Evolutionary conservation across 805 yeast genomes (phyloP).

Genomic region (Ogataea polymorpha): DNA sequence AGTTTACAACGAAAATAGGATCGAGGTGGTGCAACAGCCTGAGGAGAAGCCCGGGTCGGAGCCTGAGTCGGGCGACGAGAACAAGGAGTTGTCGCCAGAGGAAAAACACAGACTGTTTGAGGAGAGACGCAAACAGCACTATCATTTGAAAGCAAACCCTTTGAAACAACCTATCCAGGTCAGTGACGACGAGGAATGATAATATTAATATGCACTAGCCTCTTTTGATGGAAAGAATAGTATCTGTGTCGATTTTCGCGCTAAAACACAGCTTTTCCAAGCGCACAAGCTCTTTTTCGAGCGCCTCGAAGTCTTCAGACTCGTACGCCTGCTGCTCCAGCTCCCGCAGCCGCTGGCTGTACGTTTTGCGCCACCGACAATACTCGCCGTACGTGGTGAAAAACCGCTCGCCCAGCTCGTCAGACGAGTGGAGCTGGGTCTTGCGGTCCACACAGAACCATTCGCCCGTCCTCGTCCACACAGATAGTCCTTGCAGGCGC

Average conservation of each 20-base stretch:
- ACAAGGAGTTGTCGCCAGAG: slow-evolving; percentile 46
- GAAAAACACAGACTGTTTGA: slow-evolving; percentile 69
- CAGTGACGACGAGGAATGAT: slow-evolving; percentile 30
- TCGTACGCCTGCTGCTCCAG: slow-evolving; percentile 20
- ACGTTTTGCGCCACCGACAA: slow-evolving; percentile 23
- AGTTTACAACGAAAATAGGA: slow-evolving; percentile 11
- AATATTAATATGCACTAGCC: slow-evolving; percentile 6
- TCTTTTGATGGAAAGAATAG: slow-evolving; percentile 11
- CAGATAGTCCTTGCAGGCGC: slow-evolving; percentile 23
- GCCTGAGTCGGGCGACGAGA: slow-evolving; percentile 31
- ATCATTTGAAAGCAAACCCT: slow-evolving; percentile 54
- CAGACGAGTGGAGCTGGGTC: slow-evolving; percentile 11
- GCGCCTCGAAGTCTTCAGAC: slow-evolving; percentile 14
- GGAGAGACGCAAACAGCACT: slow-evolving; percentile 76
- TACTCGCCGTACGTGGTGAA: slow-evolving; percentile 26
- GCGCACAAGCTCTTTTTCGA: slow-evolving; percentile 19
- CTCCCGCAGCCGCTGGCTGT: slow-evolving; percentile 10
- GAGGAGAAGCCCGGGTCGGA: not conserved
- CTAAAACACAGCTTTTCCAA: slow-evolving; percentile 14
- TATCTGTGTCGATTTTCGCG: slow-evolving; percentile 3
- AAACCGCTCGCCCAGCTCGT: slow-evolving; percentile 23
- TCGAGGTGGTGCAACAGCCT: slow-evolving; percentile 20
- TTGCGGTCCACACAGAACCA: slow-evolving; percentile 30
- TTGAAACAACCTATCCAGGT: slow-evolving; percentile 41
- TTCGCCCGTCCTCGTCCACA: slow-evolving; percentile 31